phyloP scores from a whole-genome alignment of 2,329 filamentous ascomycete genomes.

The Hymenoscyphus repandus region DNA sequence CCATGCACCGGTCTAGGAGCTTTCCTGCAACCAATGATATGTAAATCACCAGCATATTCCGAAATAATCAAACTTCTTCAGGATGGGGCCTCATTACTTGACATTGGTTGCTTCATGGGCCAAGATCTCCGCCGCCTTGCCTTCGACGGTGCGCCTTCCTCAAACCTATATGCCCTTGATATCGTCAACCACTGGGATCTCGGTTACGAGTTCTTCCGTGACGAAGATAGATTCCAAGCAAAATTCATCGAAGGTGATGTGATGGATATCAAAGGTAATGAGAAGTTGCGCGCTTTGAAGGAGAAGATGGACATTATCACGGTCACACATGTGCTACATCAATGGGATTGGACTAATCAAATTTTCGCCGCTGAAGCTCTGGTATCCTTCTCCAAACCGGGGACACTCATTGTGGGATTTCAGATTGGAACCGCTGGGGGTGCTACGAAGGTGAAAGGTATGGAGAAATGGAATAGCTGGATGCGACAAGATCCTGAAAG shows the following conservation, averaged over 20 bases:
- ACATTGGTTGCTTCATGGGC: not conserved
- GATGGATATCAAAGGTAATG: not conserved
- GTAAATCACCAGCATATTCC: not conserved
- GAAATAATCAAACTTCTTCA: not conserved
- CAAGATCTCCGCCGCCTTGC: not conserved
- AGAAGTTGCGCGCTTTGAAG: not conserved
- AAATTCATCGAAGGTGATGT: conserved; percentile 1
- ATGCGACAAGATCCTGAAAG: not conserved
- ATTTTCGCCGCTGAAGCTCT: not conserved
- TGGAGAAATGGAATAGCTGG: not conserved
- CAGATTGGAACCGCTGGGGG: not conserved
- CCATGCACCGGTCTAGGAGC: not conserved
- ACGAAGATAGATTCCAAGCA: not conserved
- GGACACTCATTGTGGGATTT: not conserved
- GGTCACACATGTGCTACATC: not conserved
- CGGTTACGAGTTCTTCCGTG: not conserved
- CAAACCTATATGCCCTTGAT: conserved; percentile 1
- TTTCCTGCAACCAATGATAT: not conserved
- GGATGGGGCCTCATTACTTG: not conserved
- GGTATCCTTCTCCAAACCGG: not conserved
- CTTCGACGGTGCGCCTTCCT: not conserved
- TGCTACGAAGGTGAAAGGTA: not conserved
- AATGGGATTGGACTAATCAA: not conserved
- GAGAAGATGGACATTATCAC: not conserved
- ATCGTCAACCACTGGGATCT: conserved; percentile 1